Base-by-base conservation (phyloP, 176 grass and related monocot species). In the Puya raimondii region DNA sequence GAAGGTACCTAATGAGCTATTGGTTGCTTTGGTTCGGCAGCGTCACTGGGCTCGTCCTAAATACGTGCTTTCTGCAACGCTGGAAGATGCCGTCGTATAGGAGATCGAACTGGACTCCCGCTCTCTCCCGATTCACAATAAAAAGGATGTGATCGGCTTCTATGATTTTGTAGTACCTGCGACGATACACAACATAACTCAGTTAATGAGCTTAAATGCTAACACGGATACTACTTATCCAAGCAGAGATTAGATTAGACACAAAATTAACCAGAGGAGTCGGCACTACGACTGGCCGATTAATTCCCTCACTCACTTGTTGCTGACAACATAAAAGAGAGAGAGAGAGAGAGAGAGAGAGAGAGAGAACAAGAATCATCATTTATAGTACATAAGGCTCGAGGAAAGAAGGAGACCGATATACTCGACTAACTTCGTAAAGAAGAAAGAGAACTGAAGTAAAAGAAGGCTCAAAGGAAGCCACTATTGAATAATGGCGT, bases 101-200 rank as follows among this genome's bases (percentile, higher is more conserved):
- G 57, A 99, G 71, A 90, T 99, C 94, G 49, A 99, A 93, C 64
- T 99, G 86, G 27, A 93, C 87, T 75, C 94, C 89, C 54, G 89
- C 94, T 88, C 94, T 90, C 78, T 93, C 89, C 25, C 94, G 82
- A 66, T 99, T 93, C 69, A 99, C 64, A 69, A 99, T 99, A 67
- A 99, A 97, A 72, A 99, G 77, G 71, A 99, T 88, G 82, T 99
- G 94, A 87, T 99, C 89, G 48, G 87, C 94, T 71, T 93, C 87
- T 17, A 99, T 77, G 48, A 99, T 99, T 72, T 93, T 99, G 82
- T 93, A 90, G 70, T 91, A 90, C 94, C 94, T 93, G 76, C 48
- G 2, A 49, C 7, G 49, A n/a, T 49, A 48, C 8, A 15, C 9
- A 58, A 14, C 14, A n/a, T 17, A 6, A 73, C 48, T n/a, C 11